These are phyloP conservation scores for Trametes polyzona DNA, from an alignment of 1,284 basidiomycete genomes.

Conservation along the genomic window DNA sequence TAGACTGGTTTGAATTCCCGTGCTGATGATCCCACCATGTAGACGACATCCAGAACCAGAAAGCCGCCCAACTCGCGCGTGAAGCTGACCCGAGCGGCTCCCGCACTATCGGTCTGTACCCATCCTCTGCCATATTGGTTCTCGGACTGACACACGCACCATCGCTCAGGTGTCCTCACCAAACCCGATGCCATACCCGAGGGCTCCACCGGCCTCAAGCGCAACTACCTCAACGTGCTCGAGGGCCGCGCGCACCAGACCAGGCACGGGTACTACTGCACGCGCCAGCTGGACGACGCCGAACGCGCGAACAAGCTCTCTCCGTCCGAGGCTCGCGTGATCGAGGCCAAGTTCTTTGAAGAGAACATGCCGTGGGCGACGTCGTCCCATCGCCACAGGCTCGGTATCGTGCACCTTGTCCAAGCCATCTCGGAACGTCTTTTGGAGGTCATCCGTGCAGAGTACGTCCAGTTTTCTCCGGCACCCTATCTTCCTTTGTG, in stretches of 20 bases:
- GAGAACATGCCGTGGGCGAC: constrained; percentile 50
- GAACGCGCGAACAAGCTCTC: constrained; percentile 48
- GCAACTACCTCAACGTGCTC: constrained; percentile 58
- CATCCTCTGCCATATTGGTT: neutral
- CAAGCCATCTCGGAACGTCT: constrained; percentile 55
- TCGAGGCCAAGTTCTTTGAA: constrained; percentile 53
- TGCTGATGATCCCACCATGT: no score
- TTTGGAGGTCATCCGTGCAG: constrained; percentile 34
- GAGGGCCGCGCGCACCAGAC: constrained; percentile 48
- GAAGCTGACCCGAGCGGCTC: constrained; percentile 53
- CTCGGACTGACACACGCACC: neutral
- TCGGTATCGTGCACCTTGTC: constrained; percentile 63
- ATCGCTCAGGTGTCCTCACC: constrained; percentile 58
- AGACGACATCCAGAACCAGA: constrained; percentile 73
- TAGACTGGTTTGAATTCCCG: no score
- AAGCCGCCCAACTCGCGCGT: constrained; percentile 54
- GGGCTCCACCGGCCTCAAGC: constrained; percentile 49
- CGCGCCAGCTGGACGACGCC: constrained; percentile 65
- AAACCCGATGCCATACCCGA: constrained; percentile 60
- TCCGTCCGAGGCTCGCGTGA: constrained; percentile 41
- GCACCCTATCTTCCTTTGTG: neutral
- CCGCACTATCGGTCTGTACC: constrained; percentile 58
- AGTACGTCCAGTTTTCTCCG: constrained; percentile 12
- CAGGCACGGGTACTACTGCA: constrained; percentile 67
- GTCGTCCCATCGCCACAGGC: constrained; percentile 46